These are phyloP conservation scores for Alternaria arbusti DNA, from an alignment of 2,329 filamentous ascomycete genomes.

Conservation along the genomic window DNA sequence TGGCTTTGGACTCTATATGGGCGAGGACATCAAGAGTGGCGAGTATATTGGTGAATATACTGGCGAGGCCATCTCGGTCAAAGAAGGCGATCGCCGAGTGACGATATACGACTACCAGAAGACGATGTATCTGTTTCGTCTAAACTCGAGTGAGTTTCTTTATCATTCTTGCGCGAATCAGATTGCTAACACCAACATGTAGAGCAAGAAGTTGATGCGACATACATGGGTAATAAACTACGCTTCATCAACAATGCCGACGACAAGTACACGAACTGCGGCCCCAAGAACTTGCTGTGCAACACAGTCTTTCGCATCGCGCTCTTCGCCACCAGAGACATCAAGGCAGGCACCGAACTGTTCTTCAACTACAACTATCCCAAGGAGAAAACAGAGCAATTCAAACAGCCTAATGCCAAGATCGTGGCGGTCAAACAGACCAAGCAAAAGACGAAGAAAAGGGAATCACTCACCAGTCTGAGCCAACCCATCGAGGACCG, in stretches of 20 bases:
- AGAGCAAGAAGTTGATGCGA: constrained; percentile 69
- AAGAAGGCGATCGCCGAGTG: constrained; percentile 73
- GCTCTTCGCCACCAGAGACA: constrained; percentile 71
- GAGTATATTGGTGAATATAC: constrained; percentile 84
- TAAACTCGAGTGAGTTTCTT: constrained; percentile 53
- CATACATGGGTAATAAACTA: constrained; percentile 78
- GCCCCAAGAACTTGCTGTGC: constrained; percentile 72
- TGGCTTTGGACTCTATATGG: constrained; percentile 78
- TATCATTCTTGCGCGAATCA: background rate
- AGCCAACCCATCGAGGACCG: background rate
- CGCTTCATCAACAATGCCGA: constrained; percentile 83
- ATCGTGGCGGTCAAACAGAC: constrained; percentile 17
- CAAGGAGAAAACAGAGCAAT: constrained; percentile 25
- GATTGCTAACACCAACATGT: constrained; percentile 7
- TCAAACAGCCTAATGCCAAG: constrained; percentile 28
- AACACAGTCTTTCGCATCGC: constrained; percentile 77
- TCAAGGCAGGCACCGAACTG: constrained; percentile 75
- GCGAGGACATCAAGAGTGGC: constrained; percentile 68
- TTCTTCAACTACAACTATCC: constrained; percentile 77
- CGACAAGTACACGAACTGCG: constrained; percentile 63
- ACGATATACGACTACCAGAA: constrained; percentile 67
- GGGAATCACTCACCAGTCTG: background rate
- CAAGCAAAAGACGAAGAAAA: constrained; percentile 11
- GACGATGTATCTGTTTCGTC: constrained; percentile 66
- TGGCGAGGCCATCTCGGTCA: constrained; percentile 75